Percentiles rank a stretch among this genome's conserved stretches.
These are phyloP conservation scores for Leucogyrophana mollusca DNA, from an alignment of 768 basidiomycete genomes.

Conservation along the genomic window DNA sequence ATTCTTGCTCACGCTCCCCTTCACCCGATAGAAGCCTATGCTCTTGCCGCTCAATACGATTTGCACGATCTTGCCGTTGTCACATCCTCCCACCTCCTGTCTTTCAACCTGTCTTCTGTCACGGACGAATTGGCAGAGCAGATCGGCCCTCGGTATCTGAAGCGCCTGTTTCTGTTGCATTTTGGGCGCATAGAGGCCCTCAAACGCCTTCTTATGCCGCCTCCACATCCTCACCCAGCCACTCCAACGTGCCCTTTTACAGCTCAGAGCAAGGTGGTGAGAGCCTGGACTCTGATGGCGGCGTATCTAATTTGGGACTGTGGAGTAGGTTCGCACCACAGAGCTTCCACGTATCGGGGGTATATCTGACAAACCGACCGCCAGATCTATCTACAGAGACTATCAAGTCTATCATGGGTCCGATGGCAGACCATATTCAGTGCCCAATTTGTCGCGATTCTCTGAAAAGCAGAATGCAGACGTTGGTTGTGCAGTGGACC, in stretches of 20 bases:
- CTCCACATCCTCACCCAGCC: conserved; percentile 24
- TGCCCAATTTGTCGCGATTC: no score
- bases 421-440: no score
- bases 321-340: conserved; percentile 15
- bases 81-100: conserved; percentile 38
- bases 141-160: conserved; percentile 43
- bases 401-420: no score
- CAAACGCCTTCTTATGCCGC: conserved; percentile 25
- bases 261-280: conserved; percentile 19
- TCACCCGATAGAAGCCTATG: conserved; percentile 39
- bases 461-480: no score
- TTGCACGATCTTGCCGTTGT: conserved; percentile 38
- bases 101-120: conserved; percentile 30
- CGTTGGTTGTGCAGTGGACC: no score
- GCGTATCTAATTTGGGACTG: conserved; percentile 28
- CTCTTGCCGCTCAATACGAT: conserved; percentile 35
- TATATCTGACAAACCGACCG: background rate
- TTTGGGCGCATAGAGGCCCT: conserved; percentile 33
- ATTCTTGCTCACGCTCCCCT: conserved; percentile 34
- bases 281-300: conserved; percentile 29
- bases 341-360: no score
- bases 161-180: conserved; percentile 39
- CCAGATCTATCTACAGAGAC: no score
- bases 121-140: conserved; percentile 36
- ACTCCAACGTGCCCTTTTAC: conserved; percentile 8